Percentiles rank a stretch among this genome's conserved stretches.
These are phyloP conservation scores for Fusarium aywerte DNA, from an alignment of 2,329 filamentous ascomycete species.

Conservation along the genomic window DNA sequence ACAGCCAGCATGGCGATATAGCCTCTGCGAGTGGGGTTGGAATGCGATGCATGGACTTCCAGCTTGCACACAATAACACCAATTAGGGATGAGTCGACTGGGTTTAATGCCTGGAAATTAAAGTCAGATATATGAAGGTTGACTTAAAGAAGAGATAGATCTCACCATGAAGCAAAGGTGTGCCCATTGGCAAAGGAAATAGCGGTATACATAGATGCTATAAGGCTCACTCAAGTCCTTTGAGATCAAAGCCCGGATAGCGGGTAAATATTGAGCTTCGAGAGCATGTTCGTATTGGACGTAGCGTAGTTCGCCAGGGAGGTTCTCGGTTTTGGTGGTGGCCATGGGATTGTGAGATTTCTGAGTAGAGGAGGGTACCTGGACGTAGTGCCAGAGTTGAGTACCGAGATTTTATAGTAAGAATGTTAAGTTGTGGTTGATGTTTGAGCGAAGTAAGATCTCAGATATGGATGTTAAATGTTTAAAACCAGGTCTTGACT, in stretches of 20 bases:
- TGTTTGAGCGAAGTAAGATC: slow-evolving; percentile 15
- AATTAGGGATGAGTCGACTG: slow-evolving; percentile 72
- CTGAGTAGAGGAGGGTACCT: neutral
- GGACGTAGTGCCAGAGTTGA: neutral
- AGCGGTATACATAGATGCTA: slow-evolving; percentile 98
- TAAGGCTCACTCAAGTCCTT: slow-evolving; percentile 98
- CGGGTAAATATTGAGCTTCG: slow-evolving; percentile 76
- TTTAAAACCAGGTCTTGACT: slow-evolving; percentile 28
- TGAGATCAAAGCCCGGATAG: slow-evolving; percentile 92
- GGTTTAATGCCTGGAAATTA: slow-evolving; percentile 65
- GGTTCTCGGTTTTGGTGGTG: slow-evolving; percentile 47
- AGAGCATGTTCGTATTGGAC: slow-evolving; percentile 71
- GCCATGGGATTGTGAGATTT: slow-evolving; percentile 48
- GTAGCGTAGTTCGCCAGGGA: slow-evolving; percentile 64
- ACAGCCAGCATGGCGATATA: slow-evolving; percentile 99
- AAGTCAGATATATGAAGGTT: slow-evolving; percentile 22
- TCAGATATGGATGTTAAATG: slow-evolving; percentile 10
- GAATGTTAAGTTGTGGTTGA: neutral
- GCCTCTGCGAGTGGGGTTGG: slow-evolving; percentile 77
- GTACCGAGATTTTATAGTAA: neutral
- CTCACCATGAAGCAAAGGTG: slow-evolving; percentile 93
- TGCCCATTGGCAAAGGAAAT: slow-evolving; percentile 98
- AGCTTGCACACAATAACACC: slow-evolving; percentile 96
- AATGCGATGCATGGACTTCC: slow-evolving; percentile 87
- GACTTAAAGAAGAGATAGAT: slow-evolving; percentile 1